Evolutionary conservation across 2,329 filamentous ascomycete species (phyloP), one percentile per base, ranked within the genome.

Genomic region (Cordyceps cicadae): DNA sequence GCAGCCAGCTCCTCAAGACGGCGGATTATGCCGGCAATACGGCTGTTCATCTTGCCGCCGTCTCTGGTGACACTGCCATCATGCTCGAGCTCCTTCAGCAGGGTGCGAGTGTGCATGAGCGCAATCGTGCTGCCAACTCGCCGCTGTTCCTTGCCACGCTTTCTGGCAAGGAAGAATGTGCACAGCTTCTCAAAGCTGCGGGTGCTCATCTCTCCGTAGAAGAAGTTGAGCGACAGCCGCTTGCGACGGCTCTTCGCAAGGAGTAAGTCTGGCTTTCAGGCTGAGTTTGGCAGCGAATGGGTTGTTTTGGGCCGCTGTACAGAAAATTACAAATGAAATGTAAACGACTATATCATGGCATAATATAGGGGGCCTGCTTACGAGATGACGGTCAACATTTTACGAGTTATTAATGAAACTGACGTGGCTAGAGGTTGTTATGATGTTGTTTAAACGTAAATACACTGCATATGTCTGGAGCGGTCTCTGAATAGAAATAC

Each of bases 21-120:
- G 82, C 84, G 34, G 90, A 94, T 74, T 93, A 93, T 70, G 88
- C 88, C 21, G 89, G 90, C 52, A 94, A 93, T 74, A 93, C 90
- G 29, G 80, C 79, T 4, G 73, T 84, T 43, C 83, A 85, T 67
- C 77, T 85, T 2, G 83, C 82, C 1, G 81, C 82, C 34, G 78
- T 84, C 5, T 77, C 79, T 1, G 78, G 82, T 19, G 77, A 80
- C 62, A 72, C 76, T 1, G 76, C 77, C n/a, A 79, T 88, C 34
- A 73, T 88, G 66, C 74, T 79, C 26, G 81, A 85, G 67, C 73
- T 89, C 52, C 76, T 89, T 14, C 76, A 76, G 48, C 76, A 79
- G 21, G 86, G 86, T 8, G 85, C 84, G n/a, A 86, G 84, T 67
- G 86, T 89, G 6, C 86, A 89, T 69, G 79, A 80, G 48, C 75